Evolutionary conservation across 139 green algal species (phyloP).

Genomic region (Deuterostichococcus epilithicus): DNA sequence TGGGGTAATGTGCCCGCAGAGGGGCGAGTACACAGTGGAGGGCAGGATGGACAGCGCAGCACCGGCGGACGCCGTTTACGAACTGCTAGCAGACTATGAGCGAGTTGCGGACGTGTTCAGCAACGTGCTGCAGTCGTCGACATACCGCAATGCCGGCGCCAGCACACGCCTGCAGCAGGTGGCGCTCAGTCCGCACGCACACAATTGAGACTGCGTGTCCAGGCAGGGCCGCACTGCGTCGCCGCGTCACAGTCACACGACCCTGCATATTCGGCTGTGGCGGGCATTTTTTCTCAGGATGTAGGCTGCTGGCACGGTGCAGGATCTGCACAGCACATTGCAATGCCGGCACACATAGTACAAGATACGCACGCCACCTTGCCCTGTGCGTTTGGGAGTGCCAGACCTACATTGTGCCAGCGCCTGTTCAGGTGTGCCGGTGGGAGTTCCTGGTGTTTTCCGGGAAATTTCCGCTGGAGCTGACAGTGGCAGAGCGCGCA

Average conservation of each 20-base stretch:
- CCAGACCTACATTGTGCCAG: not conserved
- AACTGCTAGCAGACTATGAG: constrained; percentile 34
- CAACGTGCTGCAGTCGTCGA: constrained; percentile 27
- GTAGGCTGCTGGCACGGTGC: not conserved
- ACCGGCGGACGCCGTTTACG: constrained; percentile 15
- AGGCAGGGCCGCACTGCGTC: too few species aligned
- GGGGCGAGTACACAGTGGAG: constrained; percentile 26
- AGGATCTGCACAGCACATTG: too few species aligned
- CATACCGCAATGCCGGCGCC: not conserved
- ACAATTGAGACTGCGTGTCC: too few species aligned
- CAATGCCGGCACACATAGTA: too few species aligned
- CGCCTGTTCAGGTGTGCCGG: constrained; percentile 42
- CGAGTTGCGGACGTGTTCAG: constrained; percentile 30
- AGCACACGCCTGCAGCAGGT: constrained; percentile 34
- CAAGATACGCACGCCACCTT: too few species aligned
- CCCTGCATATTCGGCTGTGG: too few species aligned
- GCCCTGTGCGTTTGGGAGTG: not conserved
- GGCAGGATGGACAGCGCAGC: constrained; percentile 15
- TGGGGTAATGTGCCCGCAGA: not conserved
- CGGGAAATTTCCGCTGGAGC: constrained; percentile 44
- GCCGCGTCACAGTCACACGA: too few species aligned
- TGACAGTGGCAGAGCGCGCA: constrained; percentile 35
- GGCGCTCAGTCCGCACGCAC: not conserved
- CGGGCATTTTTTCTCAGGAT: too few species aligned
- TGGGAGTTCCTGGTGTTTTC: constrained; percentile 55